Evolutionary conservation across 148 eudicot genomes (phyloP).

Genomic region (Persicaria maculosa): DNA sequence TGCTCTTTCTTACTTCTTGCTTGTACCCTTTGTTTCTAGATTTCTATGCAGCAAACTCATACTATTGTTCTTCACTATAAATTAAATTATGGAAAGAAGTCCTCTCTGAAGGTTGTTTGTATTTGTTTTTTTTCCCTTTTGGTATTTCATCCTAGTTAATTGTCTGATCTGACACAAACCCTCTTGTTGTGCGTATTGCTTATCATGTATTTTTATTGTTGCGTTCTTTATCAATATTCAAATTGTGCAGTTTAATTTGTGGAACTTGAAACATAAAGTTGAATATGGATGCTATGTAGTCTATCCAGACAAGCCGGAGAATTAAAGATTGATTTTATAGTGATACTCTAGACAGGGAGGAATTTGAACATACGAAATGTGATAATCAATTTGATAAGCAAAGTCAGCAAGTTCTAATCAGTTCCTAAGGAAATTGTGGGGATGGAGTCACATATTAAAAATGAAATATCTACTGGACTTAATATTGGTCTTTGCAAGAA

Average conservation of each 20-base stretch:
- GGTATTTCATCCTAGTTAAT: no score
- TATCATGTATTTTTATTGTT: neutral
- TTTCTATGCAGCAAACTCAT: neutral
- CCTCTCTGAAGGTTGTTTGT: neutral
- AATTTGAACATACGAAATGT: neutral
- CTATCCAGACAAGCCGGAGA: neutral
- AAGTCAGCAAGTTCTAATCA: neutral
- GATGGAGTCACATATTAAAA: no score
- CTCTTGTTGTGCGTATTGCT: neutral
- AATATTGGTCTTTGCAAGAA: no score
- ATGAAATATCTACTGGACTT: no score
- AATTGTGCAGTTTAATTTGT: neutral
- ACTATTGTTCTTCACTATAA: neutral
- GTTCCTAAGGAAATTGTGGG: neutral
- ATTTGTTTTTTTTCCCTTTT: neutral
- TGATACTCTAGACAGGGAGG: neutral
- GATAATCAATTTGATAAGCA: neutral
- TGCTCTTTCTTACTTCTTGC: slow-evolving; percentile 10
- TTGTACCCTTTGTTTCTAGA: neutral
- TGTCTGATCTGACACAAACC: no score
- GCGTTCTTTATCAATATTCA: neutral
- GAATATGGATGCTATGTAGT: neutral
- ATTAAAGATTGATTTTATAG: neutral
- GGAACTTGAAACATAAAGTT: neutral
- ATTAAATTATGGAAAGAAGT: neutral